Evolutionary conservation across 345 rosid species (phyloP), one percentile per base, ranked within the genome.

Genomic region (Ceriops tagal): DNA sequence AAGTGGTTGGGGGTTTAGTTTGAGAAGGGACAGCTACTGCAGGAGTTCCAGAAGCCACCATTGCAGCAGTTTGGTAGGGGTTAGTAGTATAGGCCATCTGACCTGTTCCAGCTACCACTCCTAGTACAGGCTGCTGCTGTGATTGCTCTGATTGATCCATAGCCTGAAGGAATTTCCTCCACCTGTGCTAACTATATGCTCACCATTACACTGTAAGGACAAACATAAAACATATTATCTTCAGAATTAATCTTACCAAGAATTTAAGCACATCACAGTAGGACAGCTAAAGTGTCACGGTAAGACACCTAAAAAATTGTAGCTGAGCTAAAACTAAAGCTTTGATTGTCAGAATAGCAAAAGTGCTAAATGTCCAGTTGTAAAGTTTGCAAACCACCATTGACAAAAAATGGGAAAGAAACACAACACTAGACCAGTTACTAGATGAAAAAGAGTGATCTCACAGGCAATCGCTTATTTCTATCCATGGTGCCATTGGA

Each of bases 131-230:
- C 78, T 64, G 78, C 27, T 80, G 79, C 58, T 68, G 78, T 69
- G 80, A 83, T 71, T 80, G 84, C 31, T 82, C 86, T 16, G 82
- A 66, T 67, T 85, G 92, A 73, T 87, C 89, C 92, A 87, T 87
- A 27, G 67, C 18, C 24, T 62, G 34, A 27, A 18, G 19, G 57
- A 62, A 15, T 52, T 37, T 65, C 60, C 61, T 13, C 9, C 10
- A 52, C 55, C 39, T 8, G 19, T 26, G 58, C 32, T 39, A 11
- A 57, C 69, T 74, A 73, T 59, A 63, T 56, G 71, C 67, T 66
- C 72, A 73, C 70, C 53, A 62, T 37, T 73, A 8, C 26, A 20
- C 84, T 80, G 66, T 53, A 66, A 67, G 11, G 60, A 59, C 20
- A 66, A 74, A 63, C 8, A 63, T 24, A 61, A 53, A 30, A 74